Evolutionary conservation across 306 rosid genomes (phyloP).

Genomic region (Geum urbanum): DNA sequence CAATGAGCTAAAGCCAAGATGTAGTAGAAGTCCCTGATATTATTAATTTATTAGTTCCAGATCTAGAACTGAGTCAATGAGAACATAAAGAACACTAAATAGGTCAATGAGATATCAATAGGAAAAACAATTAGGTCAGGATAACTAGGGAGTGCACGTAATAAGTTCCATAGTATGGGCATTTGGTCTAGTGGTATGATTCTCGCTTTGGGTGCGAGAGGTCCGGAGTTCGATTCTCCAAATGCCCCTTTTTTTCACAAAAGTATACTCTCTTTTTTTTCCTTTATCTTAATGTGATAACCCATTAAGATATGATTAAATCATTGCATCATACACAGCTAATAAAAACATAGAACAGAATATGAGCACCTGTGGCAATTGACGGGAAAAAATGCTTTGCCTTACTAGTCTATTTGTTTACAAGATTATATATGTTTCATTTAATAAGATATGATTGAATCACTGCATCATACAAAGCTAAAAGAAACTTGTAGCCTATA

Average conservation of each 20-base stretch:
- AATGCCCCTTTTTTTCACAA: conserved; percentile 6
- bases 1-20: neutral
- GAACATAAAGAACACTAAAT: neutral
- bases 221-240: conserved; percentile 26
- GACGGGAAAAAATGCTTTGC: too few species aligned
- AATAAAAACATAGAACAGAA: too few species aligned
- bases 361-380: too few species aligned
- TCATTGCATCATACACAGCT: too few species aligned
- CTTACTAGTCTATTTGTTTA: too few species aligned
- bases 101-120: neutral
- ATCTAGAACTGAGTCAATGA: neutral
- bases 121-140: neutral
- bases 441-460: too few species aligned
- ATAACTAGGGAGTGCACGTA: neutral
- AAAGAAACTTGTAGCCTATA: too few species aligned
- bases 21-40: neutral
- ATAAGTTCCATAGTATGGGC: neutral
- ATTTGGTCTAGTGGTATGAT: conserved; percentile 36
- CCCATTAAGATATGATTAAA: too few species aligned
- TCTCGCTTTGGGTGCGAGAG: conserved; percentile 36
- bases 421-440: too few species aligned
- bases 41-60: neutral
- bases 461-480: too few species aligned
- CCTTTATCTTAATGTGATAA: too few species aligned
- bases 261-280: too few species aligned